A percentile compares a stretch with the other conserved stretches of the same genome.
Evolutionary conservation across 2,329 filamentous ascomycete genomes (phyloP).

Genomic region (Arthroderma sp.): DNA sequence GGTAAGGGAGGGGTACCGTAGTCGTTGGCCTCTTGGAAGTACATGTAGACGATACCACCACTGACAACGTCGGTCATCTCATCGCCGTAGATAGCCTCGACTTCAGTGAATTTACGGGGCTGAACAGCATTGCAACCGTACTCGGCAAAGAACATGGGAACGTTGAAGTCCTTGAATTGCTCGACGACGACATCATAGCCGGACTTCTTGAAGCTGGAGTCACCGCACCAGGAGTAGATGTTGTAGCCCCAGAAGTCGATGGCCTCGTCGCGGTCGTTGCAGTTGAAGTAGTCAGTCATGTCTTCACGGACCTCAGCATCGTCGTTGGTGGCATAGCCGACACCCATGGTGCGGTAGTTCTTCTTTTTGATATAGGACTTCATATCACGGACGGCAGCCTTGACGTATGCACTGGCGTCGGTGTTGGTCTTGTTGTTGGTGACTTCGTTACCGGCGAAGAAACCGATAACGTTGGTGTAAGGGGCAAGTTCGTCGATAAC

Average conservation of each 20-base stretch:
- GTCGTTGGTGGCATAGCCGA: constrained; percentile 94
- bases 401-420: constrained; percentile 80
- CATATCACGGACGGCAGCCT: constrained; percentile 90
- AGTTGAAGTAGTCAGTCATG: constrained; percentile 91
- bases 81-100: constrained; percentile 61
- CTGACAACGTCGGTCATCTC: constrained; percentile 82
- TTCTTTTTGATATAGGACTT: constrained; percentile 84
- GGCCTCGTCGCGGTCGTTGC: constrained; percentile 43
- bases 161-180: constrained; percentile 79
- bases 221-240: constrained; percentile 97
- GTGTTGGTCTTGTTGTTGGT: constrained; percentile 84
- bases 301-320: constrained; percentile 68
- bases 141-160: constrained; percentile 96
- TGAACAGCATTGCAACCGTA: constrained; percentile 79
- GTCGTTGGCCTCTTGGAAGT: constrained; percentile 81
- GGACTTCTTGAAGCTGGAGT: constrained; percentile 62
- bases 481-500: constrained; percentile 70
- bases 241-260: constrained; percentile 99
- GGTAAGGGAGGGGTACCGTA: constrained; percentile 47
- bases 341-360: constrained; percentile 64
- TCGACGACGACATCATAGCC: constrained; percentile 71
- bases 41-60: constrained; percentile 98
- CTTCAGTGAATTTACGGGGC: constrained; percentile 73
- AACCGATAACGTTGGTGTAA: constrained; percentile 87
- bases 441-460: constrained; percentile 98